Evolutionary conservation across 1,284 basidiomycete genomes (phyloP).

Genomic region (Inonotus hispidus): DNA sequence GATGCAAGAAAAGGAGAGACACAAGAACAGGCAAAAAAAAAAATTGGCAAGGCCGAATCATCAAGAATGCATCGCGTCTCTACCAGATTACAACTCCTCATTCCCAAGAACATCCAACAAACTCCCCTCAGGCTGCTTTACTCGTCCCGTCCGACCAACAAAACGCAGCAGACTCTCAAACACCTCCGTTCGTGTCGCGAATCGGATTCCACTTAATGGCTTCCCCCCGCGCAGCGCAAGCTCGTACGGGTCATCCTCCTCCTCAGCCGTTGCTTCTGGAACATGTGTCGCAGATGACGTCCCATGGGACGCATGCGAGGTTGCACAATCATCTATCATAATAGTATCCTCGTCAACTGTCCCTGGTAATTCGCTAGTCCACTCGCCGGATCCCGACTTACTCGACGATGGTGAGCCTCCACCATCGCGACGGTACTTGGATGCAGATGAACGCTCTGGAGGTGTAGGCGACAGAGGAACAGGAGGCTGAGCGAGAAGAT

Average conservation of each 20-base stretch:
- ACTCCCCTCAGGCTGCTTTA: conserved; percentile 47
- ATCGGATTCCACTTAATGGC: conserved; percentile 34
- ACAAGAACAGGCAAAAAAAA: too few species aligned
- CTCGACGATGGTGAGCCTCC: conserved; percentile 17
- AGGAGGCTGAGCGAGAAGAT: conserved; percentile 45
- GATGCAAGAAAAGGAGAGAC: neutral
- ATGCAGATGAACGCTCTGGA: neutral
- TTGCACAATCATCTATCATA: conserved; percentile 25
- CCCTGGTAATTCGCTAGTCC: conserved; percentile 10
- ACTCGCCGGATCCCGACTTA: conserved; percentile 18
- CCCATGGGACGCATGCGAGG: neutral
- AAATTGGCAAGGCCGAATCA: too few species aligned
- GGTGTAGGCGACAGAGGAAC: neutral
- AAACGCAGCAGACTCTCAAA: conserved; percentile 64
- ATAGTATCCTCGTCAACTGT: conserved; percentile 34
- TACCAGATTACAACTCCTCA: neutral
- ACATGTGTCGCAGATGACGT: neutral
- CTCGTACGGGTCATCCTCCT: conserved; percentile 38
- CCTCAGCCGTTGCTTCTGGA: conserved; percentile 25
- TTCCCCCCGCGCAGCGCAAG: conserved; percentile 22
- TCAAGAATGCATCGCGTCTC: too few species aligned
- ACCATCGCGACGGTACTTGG: neutral
- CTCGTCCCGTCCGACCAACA: conserved; percentile 52
- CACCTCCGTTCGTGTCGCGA: conserved; percentile 56
- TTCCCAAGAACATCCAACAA: conserved; percentile 41